Conservation (phyloP, 805 yeast species). For the Kluyveromyces dobzhanskii region DNA sequence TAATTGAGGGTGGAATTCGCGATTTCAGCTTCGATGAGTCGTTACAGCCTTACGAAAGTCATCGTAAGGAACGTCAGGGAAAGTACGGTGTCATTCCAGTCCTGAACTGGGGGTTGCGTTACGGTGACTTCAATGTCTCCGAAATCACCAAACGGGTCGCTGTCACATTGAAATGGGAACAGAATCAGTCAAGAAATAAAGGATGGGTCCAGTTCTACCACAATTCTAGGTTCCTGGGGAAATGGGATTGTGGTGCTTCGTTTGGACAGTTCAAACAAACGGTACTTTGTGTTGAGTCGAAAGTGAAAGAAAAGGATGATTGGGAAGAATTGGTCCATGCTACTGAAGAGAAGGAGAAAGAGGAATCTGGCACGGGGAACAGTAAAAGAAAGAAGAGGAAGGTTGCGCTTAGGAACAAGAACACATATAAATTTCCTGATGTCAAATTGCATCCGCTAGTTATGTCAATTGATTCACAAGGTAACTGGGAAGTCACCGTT, state of each 20-base stretch:
- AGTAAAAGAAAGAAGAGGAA: not conserved
- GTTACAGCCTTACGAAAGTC: not conserved
- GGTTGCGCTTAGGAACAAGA: not conserved
- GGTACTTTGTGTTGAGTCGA: slow-evolving; percentile 1
- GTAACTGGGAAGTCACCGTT: slow-evolving; percentile 9
- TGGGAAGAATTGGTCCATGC: not conserved
- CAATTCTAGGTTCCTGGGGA: not conserved
- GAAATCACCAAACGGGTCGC: not conserved
- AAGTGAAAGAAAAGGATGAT: not conserved
- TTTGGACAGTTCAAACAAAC: slow-evolving; percentile 1
- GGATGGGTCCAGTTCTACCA: slow-evolving; percentile 1
- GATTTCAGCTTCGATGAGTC: not conserved
- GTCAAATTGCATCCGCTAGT: slow-evolving; percentile 1
- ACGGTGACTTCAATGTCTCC: not conserved
- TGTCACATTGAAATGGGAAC: not conserved
- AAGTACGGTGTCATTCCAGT: not conserved
- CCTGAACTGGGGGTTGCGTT: slow-evolving; percentile 2
- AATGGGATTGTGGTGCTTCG: not conserved
- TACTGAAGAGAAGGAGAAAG: not conserved
- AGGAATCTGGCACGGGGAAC: not conserved
- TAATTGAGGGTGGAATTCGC: not conserved
- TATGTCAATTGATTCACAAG: slow-evolving; percentile 1
- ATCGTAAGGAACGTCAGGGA: not conserved
- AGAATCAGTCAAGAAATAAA: not conserved
- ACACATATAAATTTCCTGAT: not conserved